Evolutionary conservation across 1,139 yeast genomes (phyloP), one percentile per base, ranked within the genome.

Genomic region (Taphrina betulina): DNA sequence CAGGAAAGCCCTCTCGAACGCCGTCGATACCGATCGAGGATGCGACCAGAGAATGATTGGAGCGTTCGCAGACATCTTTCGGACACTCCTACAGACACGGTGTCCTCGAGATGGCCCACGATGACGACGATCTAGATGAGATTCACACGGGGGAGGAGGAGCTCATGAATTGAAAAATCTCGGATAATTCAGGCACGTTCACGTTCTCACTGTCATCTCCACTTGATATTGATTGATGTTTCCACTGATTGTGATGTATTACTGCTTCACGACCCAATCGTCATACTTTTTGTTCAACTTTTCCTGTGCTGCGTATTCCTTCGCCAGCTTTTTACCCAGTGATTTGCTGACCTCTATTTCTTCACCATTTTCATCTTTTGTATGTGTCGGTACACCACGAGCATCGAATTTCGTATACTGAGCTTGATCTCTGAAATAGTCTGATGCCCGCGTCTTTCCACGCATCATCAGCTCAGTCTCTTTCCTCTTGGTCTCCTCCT

Each of bases 401-500:
- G 78, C 90, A 66, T 92, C 97, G 86, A 94, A 92, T 65, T 79
- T 85, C 5, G 80, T 71, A 68, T 80, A 92, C 57, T 78, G 74
- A 2, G 63, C 69, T 58, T 78, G 78, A 12, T 31, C 40, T 65
- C 76, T 78, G 72, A 90, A 92, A 80, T 92, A 70, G 22, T 85
- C 90, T 38, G 68, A 60, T 1, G 97, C 96, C 5, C 81, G 69
- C 4, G 83, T 64, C 66, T 80, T 82, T 64, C 92, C 86, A 70
- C 82, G 85, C 58, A 77, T 89, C 41, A 78, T 67, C 63, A 81
- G 77, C 64, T 85, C 90, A 56, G 72, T 73, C 65, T 83, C 89
- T 63, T 76, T 77, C 54, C 81, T 83, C 57, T 72, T 74, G 48
- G 73, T 67, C 58, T 69, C 71, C 57, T 69, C 70, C 60, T 72